Percentiles rank a stretch among this genome's conserved stretches.
These are phyloP conservation scores for Misopates orontium DNA, from an alignment of 257 asterid genomes.

Conservation along the genomic window DNA sequence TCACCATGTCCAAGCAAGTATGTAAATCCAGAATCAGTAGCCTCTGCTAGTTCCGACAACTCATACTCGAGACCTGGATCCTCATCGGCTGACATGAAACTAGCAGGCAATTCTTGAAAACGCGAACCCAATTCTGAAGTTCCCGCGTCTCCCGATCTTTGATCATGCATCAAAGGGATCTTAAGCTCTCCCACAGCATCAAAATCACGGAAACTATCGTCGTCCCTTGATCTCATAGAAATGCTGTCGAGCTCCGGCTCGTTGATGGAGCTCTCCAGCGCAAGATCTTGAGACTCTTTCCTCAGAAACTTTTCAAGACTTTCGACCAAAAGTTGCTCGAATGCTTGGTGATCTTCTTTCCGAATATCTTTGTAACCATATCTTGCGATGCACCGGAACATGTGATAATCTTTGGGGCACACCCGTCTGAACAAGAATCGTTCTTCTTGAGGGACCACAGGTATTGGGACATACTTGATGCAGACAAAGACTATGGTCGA, in stretches of 20 bases:
- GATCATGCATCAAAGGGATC: slow-evolving; percentile 57
- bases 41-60: slow-evolving; percentile 74
- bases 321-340: slow-evolving; percentile 77
- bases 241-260: slow-evolving; percentile 47
- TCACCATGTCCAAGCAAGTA: slow-evolving; percentile 88
- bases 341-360: slow-evolving; percentile 81
- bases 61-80: slow-evolving; percentile 88
- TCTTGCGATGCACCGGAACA: slow-evolving; percentile 90
- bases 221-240: slow-evolving; percentile 44
- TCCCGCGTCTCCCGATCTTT: slow-evolving; percentile 31
- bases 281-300: slow-evolving; percentile 75
- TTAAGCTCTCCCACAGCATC: slow-evolving; percentile 46
- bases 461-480: slow-evolving; percentile 83
- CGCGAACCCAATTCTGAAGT: slow-evolving; percentile 25
- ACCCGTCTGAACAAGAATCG: slow-evolving; percentile 78
- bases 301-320: slow-evolving; percentile 76
- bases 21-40: slow-evolving; percentile 76
- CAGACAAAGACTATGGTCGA: slow-evolving; percentile 80
- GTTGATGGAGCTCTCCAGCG: slow-evolving; percentile 43
- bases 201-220: slow-evolving; percentile 33
- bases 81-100: slow-evolving; percentile 55
- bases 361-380: slow-evolving; percentile 93
- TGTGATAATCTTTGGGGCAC: slow-evolving; percentile 84
- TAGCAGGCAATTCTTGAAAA: slow-evolving; percentile 21
- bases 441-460: slow-evolving; percentile 89